Base-by-base conservation (phyloP, 2,329 filamentous ascomycete species). In the Scedosporium apiospermum region DNA sequence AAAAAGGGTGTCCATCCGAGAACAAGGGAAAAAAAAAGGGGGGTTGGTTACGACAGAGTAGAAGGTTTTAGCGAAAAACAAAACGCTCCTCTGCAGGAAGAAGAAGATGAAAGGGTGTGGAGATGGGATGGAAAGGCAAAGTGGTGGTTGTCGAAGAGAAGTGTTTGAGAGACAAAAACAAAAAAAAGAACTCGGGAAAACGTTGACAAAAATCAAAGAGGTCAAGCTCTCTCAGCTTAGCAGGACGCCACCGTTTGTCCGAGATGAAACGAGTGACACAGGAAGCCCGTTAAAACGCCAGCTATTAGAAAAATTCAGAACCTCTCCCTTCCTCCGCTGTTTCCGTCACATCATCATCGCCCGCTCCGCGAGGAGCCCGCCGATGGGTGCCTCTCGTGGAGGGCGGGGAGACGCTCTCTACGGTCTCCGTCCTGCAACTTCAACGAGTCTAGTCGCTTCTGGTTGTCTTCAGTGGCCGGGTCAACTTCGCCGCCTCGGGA, bases 391-490 rank as follows among this genome's bases (percentile, higher is more conserved):
- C 84, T 81, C 71, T 88, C 85, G 68, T 86, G 83, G 63, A 77
- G 70, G 58, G 72, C 72, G 30, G 80, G 78, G 65, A 81, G 61
- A 66, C 79, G 76, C 63, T 79, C 79, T 69, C 76, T 78, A 68
- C 84, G 81, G 68, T 90, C 88, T 41, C 69, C 90, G 74, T 98
- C 93, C 73, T 96, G 90, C 71, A 98, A 80, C 74, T 95, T 92
- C 69, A 98, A 81, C 61, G 91, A 93, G 75, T 97, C 91, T 67
- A 98, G 82, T 68, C 91, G 85, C 77, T 93, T 90, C 75, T 91
- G 88, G 72, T 88, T 93, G 69, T 95, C 91, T 68, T 93, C 90
- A 60, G 89, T 87, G 60, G 88, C 82, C 3, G 87, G 85, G 73
- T 97, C 92, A 44, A 88, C 82, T 69, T 96, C 92, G 67, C 96